Evolutionary conservation across 306 rosid species (phyloP).

Genomic region (Vachellia collinsii): DNA sequence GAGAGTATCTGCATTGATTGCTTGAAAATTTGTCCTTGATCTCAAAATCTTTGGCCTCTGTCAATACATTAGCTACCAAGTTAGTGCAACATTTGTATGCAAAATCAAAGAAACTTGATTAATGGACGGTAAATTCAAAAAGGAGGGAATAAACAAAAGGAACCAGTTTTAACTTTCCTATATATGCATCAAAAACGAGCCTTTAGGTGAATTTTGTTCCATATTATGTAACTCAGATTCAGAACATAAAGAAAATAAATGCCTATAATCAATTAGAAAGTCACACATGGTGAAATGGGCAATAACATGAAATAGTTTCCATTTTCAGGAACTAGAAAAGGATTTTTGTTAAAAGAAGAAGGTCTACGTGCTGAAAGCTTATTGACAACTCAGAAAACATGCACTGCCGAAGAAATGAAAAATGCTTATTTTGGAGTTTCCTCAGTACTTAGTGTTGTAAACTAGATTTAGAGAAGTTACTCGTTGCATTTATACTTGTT

Average conservation of each 20-base stretch:
- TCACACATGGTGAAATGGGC: neutral
- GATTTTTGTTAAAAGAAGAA: too few species aligned
- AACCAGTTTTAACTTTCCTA: neutral
- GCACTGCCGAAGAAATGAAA: slow-evolving; percentile 17
- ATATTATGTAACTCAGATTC: neutral
- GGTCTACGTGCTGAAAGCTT: neutral
- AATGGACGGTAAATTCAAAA: neutral
- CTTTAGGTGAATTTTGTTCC: neutral
- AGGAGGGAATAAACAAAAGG: neutral
- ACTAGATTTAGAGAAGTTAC: neutral
- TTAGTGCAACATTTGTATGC: slow-evolving; percentile 6
- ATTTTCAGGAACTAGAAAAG: neutral
- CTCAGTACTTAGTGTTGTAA: neutral
- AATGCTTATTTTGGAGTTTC: neutral
- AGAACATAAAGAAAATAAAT: neutral
- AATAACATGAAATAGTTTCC: neutral
- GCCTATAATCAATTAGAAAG: neutral
- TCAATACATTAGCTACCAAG: slow-evolving; percentile 31
- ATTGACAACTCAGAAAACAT: neutral
- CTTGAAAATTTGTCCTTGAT: slow-evolving; percentile 77
- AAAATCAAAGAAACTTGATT: neutral
- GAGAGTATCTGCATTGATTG: slow-evolving; percentile 77
- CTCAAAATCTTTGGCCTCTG: slow-evolving; percentile 89
- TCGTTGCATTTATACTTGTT: neutral
- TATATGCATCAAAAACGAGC: neutral